Evolutionary conservation across 192 early-diverging fungal species (phyloP), one percentile per base, ranked within the genome.

Genomic region (Phycomyces nitens): DNA sequence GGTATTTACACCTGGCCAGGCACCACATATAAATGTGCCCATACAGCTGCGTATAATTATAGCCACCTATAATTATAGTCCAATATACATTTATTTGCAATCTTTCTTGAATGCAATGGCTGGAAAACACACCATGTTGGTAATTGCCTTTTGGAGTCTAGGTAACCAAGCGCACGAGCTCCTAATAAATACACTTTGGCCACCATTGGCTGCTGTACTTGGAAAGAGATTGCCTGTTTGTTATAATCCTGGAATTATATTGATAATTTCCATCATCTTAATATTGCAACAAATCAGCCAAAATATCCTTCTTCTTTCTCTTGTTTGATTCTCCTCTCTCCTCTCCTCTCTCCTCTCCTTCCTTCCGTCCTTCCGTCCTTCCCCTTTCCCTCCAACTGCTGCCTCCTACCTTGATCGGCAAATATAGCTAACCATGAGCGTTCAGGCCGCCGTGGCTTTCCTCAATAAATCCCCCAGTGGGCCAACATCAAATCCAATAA

Each of bases 361-460:
- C 42, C 18, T 38, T 8, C 42, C 42, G 23, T n/a, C n/a, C 14
- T 59, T 21, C 57, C 22, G 4, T 59, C 42, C 29, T n/a, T 24
- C 41, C 10, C 34, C 42, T 44, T 3, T 22, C 11, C 20, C 21
- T 7, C 44, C 12, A 2, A n/a, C 18, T 47, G 44, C 44, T 47
- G 44, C 3, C 44, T 47, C 44, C 3, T 47, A 14, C 3, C 22
- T 54, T 54, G 21, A 54, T 20, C 53, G 12, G 53, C 53, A 54
- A 5, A 2, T 11, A 4, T 49, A 41, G 16, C 44, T 29, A 21
- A 60, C 3, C 12, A 69, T 69, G 68, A 61, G 68, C 51, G 68
- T 69, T 14, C 68, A 69, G 34, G 68, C 61, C 29, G 49, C 60
- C 12, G 54, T 69, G 18, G 68, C 68, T 57, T 55, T 62, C 18